Conservation (phyloP, 2,329 filamentous ascomycete genomes). For the Curvularia sp. region DNA sequence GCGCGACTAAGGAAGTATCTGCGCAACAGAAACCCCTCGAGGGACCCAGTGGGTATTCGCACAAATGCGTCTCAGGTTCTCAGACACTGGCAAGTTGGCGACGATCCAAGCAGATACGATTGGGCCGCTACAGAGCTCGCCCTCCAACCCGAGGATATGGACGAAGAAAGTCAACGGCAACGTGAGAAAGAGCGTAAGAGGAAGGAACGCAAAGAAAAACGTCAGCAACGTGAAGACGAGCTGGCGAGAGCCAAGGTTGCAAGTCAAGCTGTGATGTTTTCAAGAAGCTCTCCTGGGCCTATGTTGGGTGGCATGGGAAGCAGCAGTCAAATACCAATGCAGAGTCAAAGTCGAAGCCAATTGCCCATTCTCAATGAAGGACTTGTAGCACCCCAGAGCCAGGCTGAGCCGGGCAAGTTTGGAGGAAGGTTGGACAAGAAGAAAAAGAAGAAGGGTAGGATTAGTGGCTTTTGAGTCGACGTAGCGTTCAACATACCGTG, state of each 20-base stretch:
- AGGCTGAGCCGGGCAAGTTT: slow-evolving; percentile 47
- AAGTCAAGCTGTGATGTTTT: slow-evolving; percentile 30
- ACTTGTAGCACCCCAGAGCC: slow-evolving; percentile 34
- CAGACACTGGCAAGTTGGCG: slow-evolving; percentile 52
- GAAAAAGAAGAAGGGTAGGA: slow-evolving; percentile 47
- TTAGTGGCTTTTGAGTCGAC: slow-evolving; percentile 40
- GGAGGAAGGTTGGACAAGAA: slow-evolving; percentile 45
- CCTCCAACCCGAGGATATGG: slow-evolving; percentile 37
- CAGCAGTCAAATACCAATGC: slow-evolving; percentile 39
- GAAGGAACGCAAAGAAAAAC: slow-evolving; percentile 51
- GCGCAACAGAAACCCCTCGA: slow-evolving; percentile 39
- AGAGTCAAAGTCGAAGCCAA: slow-evolving; percentile 16
- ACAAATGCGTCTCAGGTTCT: slow-evolving; percentile 49
- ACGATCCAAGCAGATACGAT: slow-evolving; percentile 51
- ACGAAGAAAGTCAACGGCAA: slow-evolving; percentile 48
- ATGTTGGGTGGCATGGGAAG: slow-evolving; percentile 24
- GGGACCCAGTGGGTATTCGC: slow-evolving; percentile 31
- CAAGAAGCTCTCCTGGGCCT: slow-evolving; percentile 42
- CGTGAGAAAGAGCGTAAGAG: slow-evolving; percentile 49
- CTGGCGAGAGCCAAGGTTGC: slow-evolving; percentile 26
- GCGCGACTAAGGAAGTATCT: slow-evolving; percentile 50
- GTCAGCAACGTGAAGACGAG: slow-evolving; percentile 52
- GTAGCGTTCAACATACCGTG: too few species aligned
- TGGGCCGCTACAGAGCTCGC: slow-evolving; percentile 48
- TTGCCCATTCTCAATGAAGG: slow-evolving; percentile 6